Base-by-base conservation (phyloP, 2,329 filamentous ascomycete species). In the Monosporascus ibericus region DNA sequence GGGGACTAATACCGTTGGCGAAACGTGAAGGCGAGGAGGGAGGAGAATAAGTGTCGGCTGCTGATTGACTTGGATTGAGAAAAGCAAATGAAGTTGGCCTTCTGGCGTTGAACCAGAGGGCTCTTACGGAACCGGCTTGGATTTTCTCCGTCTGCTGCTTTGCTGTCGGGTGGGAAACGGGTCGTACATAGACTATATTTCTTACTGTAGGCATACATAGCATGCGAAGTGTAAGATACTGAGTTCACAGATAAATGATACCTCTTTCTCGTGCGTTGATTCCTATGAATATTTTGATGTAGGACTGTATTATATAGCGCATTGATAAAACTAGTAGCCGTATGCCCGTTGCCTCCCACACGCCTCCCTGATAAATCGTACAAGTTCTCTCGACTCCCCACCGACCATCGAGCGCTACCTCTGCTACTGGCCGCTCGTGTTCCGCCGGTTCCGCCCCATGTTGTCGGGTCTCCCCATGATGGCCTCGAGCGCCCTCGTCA, bases 401-500 rank as follows among this genome's bases (percentile, higher is more conserved):
- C 40, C 11, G 40, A 15, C 20, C 3, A 6, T 20, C 17, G 20
- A 20, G 40, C 20, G 14, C 40, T 20, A 25, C 40, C 40, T 11
- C 40, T 15, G 3, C 40, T 15, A 63, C 48, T 64, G 63, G 17
- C 60, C 58, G 38, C 60, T 68, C 1, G 76, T 78, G 54, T 79
- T 78, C 42, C 76, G 65, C 6, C 76, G 67, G 30, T 72, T 75
- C 50, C 68, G 64, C 42, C 72, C 67, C 46, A 66, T 60, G 55
- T 73, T 72, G 37, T 73, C 72, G 36, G 70, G 68, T 42, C 74
- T 82, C 0, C 89, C 90, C 52, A 95, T 74, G 8, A 95, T 86
- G 0, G 85, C 84, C 69, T 91, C 87, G 42, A 96, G 70, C 1
- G 89, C 87, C 66, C 90, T 86, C 3, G 78, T 76, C 56, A 96